Base-by-base conservation (phyloP, 2,329 filamentous ascomycete genomes). In the Trichoderma pleuroti region DNA sequence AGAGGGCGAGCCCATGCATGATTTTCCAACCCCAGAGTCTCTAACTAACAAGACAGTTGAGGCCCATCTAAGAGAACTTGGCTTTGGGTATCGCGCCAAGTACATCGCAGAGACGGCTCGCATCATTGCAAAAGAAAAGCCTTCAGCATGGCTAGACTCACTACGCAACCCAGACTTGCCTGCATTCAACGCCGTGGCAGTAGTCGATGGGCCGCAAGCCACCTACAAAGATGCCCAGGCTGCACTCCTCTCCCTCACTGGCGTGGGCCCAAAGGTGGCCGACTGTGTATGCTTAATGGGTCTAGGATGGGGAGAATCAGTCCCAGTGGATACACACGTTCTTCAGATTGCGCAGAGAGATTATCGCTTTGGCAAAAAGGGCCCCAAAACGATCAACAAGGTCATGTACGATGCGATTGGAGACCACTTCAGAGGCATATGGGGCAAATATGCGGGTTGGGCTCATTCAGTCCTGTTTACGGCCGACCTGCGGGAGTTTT, bases 251-350 rank as follows among this genome's bases (percentile, higher is more conserved):
- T 82, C 86, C 7, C 85, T 99, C 26, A 90, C 94, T 70, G 96
- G 96, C 1, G 97, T 99, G 7, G 96, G 96, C 0, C 96, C 97
- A 1, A 99, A 99, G 80, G 96, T 99, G 0, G 92, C 96, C 7
- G 97, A 99, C 79, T 99, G 97, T 78, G 94, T 98, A 9, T 97
- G 93, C 78, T 84, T 99, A 24, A 98, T 99, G 92, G 97, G 97
- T 0, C 83, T 99, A 16, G 95, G 94, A 32, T 99, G 97, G 95
- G 92, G 92, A 36, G 95, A 98, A 81, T 91, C 94, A 3, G 94
- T 99, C 1, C 96, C 96, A 0, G 93, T 99, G 36, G 96, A 99
- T 80, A 99, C 97, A 1, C 97, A 99, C 81, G 93, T 99, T 14
- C 98, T 94, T 95, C 94, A 98, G 83, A 98, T 99, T 77, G 97